Evolutionary conservation across 2,329 filamentous ascomycete genomes (phyloP), one percentile per base, ranked within the genome.

Genomic region (Claviceps sp.): DNA sequence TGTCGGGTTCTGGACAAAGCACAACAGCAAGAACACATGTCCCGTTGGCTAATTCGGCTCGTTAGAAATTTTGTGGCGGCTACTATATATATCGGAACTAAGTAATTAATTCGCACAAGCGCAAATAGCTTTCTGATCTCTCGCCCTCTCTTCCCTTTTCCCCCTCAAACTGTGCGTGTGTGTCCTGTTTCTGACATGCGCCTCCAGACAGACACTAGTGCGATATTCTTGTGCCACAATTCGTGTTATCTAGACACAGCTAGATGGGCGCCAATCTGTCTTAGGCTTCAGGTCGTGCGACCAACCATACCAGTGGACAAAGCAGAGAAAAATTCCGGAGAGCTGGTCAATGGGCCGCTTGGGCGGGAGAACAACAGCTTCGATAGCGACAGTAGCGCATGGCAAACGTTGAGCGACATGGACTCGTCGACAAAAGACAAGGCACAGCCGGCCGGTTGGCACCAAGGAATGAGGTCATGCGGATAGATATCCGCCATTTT

Each of bases 211-310:
- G 14, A n/a, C 48, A 50, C 41, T 22, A 50, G 30, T 45, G 41
- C 19, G 16, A 34, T 24, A 38, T 43, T 30, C 17, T 39, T 46
- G 48, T 45, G 30, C 17, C 14, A 50, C 40, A 41, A 30, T 11
- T 17, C 47, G 38, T 49, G 44, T 46, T 42, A 38, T 42, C 47
- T 49, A 22, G 34, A 49, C 47, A 49, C 24, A 49, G 47, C 39
- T 39, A 39, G 39, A 39, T 34, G 47, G 16, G 24, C n/a, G 38
- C 47, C 39, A 49, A 19, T 17, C 5, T 50, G 48, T 50, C 48
- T 50, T 41, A 50, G 48, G 48, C 40, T 37, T 50, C 48, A 50
- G 48, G 48, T 30, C 22, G 48, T 50, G 48, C 24, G 22, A 50
- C 48, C 48, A n/a, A 26, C 26, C 40, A 40, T 13, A 22, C n/a